Conservation (phyloP, 2,329 filamentous ascomycete genomes). For the Pyrenophora tritici-repentis region DNA sequence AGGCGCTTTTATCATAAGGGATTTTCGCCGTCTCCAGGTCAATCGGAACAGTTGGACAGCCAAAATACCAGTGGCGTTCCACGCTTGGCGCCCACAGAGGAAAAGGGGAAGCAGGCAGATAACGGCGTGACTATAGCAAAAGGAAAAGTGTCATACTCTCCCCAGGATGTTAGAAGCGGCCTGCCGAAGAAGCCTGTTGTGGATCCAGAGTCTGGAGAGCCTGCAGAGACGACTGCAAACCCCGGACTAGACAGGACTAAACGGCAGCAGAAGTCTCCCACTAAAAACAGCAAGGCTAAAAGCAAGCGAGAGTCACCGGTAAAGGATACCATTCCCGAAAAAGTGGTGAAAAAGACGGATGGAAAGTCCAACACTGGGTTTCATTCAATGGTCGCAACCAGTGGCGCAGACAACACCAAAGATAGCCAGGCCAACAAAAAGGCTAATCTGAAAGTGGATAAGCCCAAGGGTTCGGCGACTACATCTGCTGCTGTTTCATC, state of each 20-base stretch:
- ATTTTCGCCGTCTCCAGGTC: not conserved
- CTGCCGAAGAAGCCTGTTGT: constrained; percentile 21
- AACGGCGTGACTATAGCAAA: not conserved
- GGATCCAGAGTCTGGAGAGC: no score
- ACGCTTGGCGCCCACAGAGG: constrained; percentile 3
- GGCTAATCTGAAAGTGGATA: not conserved
- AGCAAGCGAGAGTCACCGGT: not conserved
- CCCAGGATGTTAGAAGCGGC: constrained; percentile 46
- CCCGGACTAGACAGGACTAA: constrained; percentile 26
- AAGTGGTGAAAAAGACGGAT: not conserved
- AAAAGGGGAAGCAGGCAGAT: not conserved
- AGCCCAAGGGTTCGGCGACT: not conserved
- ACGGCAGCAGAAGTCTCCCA: constrained; percentile 16
- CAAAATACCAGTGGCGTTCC: not conserved
- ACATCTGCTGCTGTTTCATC: not conserved
- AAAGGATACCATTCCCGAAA: not conserved
- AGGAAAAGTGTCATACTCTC: constrained; percentile 32
- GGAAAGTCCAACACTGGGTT: not conserved
- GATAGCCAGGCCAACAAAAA: not conserved
- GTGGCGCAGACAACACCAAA: not conserved
- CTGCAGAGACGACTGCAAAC: constrained; percentile 9
- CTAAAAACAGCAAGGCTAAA: constrained; percentile 9
- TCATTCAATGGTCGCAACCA: not conserved
- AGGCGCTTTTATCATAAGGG: constrained; percentile 27
- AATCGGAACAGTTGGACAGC: constrained; percentile 1